Evolutionary conservation across 352 stramenopile species (phyloP), one percentile per base, ranked within the genome.

Genomic region (Globisporangium carolinianum): DNA sequence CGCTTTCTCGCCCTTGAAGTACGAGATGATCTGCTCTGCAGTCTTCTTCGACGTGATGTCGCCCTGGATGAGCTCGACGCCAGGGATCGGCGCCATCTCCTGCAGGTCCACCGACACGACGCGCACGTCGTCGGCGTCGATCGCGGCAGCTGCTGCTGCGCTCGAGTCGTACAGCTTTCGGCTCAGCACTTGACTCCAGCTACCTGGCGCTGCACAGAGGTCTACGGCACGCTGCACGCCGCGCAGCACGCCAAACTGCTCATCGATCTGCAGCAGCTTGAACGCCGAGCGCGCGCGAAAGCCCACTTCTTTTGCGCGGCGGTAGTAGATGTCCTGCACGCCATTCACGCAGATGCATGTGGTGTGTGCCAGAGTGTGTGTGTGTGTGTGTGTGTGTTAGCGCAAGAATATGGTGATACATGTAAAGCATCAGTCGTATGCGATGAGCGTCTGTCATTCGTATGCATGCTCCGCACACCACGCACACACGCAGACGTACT

Each of bases 21-120:
- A 73, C 37, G 76, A 49, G 57, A 99, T 97, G 67, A 99, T 99
- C 58, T 91, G 72, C 62, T 97, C 79, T 0, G 96, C 96, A n/a
- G 97, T 99, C 53, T 87, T 79, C 58, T 96, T 86, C 8, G 87
- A 96, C 47, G 97, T 99, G 70, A 99, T 99, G 66, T 94, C 84
- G 59, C 97, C 97, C 69, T 99, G 95, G 32, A 99, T 73, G 43
- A 97, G 86, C 60, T 91, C 73, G n/a, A 99, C 97, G 46, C 96
- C 97, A 0, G 78, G 73, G 54, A 99, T 98, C 9, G 97, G 96
- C 59, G 97, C 96, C 96, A 99, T 99, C 58, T 98, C 95, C 68
- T 99, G 97, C 53, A 99, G 72, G 75, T 99, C 97, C 42, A 99
- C 97, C 17, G 97, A 97, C 49, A 99, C 93, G 47, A 99, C 95